These are phyloP conservation scores for Suillus occidentalis DNA, from an alignment of 768 basidiomycete genomes.

Conservation along the genomic window DNA sequence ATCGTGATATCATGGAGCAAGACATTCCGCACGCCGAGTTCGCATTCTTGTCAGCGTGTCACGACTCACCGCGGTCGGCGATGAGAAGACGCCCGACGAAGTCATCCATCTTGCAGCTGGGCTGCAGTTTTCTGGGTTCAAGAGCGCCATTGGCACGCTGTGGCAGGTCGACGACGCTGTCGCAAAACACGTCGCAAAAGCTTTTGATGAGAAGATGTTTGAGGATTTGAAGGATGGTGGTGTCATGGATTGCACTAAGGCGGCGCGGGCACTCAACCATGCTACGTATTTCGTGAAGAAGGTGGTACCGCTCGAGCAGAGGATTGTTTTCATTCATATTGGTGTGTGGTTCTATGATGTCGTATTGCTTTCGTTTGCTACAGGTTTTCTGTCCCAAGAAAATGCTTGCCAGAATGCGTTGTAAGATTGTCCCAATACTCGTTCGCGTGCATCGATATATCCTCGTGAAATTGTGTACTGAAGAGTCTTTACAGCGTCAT, in stretches of 20 bases:
- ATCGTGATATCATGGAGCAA: background rate
- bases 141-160: constrained; percentile 21
- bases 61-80: background rate
- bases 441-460: no score
- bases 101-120: background rate
- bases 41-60: background rate
- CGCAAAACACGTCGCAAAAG: background rate
- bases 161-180: constrained; percentile 14
- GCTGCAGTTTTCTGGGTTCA: constrained; percentile 17
- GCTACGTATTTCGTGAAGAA: background rate
- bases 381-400: no score
- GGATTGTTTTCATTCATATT: background rate
- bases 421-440: no score
- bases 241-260: background rate
- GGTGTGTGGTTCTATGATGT: background rate
- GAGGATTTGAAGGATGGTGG: background rate
- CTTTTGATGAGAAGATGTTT: background rate
- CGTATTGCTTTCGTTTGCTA: no score
- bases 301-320: background rate
- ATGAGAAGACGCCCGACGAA: background rate
- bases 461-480: no score
- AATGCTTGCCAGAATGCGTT: no score
- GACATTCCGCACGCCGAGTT: background rate
- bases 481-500: no score
- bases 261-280: background rate